phyloP scores from a whole-genome alignment of 202 grass and related monocot genomes.

The Zoysia matrella region DNA sequence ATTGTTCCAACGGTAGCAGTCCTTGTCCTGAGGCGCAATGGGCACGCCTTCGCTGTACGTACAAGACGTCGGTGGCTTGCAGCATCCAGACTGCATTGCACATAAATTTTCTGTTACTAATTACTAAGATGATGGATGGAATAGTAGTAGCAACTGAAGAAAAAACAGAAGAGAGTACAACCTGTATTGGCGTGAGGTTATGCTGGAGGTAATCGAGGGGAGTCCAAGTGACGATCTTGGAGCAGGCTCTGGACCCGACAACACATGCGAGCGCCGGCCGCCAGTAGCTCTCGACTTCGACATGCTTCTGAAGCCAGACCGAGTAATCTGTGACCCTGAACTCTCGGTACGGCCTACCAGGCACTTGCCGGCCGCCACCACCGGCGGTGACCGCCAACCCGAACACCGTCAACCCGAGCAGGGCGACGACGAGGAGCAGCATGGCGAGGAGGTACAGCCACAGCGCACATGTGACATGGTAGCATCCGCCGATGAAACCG shows the following conservation, averaged over 20 bases:
- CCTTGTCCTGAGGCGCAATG: constrained; percentile 51
- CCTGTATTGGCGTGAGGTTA: constrained; percentile 77
- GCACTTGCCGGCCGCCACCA: constrained; percentile 64
- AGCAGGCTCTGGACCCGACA: constrained; percentile 61
- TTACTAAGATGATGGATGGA: too few relatives aligned
- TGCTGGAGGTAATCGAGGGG: constrained; percentile 73
- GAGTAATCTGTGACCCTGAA: constrained; percentile 74
- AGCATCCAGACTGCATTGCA: constrained; percentile 73
- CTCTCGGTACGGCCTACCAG: constrained; percentile 77
- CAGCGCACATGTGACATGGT: constrained; percentile 74
- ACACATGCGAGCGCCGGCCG: constrained; percentile 72
- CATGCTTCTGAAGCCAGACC: constrained; percentile 60
- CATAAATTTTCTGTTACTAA: neutral
- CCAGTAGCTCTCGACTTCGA: constrained; percentile 58
- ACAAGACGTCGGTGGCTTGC: constrained; percentile 90
- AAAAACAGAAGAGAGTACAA: neutral
- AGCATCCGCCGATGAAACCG: constrained; percentile 82
- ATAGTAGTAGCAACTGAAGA: neutral
- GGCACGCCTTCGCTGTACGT: constrained; percentile 50
- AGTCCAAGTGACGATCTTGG: constrained; percentile 61
- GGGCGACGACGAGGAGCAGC: constrained; percentile 59
- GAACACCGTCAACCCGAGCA: constrained; percentile 65
- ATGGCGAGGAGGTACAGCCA: constrained; percentile 80
- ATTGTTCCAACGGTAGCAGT: constrained; percentile 90
- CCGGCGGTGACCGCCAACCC: constrained; percentile 76